Conservation (phyloP, 2,329 filamentous ascomycete species). For the Fusarium xylarioides region DNA sequence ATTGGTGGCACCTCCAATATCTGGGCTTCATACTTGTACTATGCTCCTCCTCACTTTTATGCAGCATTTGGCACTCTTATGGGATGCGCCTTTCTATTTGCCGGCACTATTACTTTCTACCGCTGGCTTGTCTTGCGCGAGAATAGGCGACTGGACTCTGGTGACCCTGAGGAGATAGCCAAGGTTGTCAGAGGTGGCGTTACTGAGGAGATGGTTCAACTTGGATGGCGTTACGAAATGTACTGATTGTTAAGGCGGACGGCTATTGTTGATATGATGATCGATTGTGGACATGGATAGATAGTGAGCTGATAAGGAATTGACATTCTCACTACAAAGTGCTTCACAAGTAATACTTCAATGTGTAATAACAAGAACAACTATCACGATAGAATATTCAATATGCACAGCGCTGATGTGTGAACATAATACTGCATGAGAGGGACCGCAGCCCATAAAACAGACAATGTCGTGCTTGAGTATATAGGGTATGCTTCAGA, state of each 20-base stretch:
- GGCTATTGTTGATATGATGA: too few species aligned
- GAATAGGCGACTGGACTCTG: conserved; percentile 51
- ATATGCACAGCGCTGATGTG: too few species aligned
- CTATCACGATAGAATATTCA: too few species aligned
- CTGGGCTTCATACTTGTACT: conserved; percentile 50
- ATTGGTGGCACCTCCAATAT: conserved; percentile 48
- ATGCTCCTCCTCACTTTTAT: conserved; percentile 50
- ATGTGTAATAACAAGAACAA: too few species aligned
- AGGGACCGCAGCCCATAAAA: too few species aligned
- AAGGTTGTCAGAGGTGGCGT: conserved; percentile 54
- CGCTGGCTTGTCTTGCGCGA: conserved; percentile 50
- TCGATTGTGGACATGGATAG: too few species aligned
- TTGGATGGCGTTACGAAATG: conserved; percentile 56
- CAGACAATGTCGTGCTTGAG: too few species aligned
- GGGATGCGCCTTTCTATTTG: conserved; percentile 47
- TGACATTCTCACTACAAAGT: too few species aligned
- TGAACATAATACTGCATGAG: too few species aligned
- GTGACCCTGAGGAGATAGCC: conserved; percentile 47
- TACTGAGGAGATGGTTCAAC: conserved; percentile 54
- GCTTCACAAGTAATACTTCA: too few species aligned
- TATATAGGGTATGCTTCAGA: neutral
- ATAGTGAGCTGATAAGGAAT: too few species aligned
- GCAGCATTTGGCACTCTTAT: conserved; percentile 53
- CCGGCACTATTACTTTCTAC: conserved; percentile 48
- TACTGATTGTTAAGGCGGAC: conserved; percentile 36